phyloP scores from a whole-genome alignment of 345 rosid species.

The Brassica rapa region DNA sequence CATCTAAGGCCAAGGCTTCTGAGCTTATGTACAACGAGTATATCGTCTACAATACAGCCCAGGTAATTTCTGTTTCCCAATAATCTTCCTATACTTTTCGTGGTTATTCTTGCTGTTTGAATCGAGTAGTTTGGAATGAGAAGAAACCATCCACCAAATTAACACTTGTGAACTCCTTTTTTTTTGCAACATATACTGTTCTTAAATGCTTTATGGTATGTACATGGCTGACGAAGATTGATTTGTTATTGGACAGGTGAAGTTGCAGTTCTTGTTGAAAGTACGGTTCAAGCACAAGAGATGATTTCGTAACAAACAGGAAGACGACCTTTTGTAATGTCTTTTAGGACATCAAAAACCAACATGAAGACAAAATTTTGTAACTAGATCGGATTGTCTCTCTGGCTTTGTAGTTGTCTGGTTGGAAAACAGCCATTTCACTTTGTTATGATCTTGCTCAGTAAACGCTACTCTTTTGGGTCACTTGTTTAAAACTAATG shows the following conservation, averaged over 20 bases:
- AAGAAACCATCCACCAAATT: neutral
- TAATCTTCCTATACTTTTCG: neutral
- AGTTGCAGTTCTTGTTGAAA: slow-evolving; percentile 73
- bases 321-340: slow-evolving; percentile 17
- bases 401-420: slow-evolving; percentile 19
- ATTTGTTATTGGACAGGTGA: slow-evolving; percentile 53
- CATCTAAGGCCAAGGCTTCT: slow-evolving; percentile 68
- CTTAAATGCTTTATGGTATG: slow-evolving; percentile 4
- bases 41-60: slow-evolving; percentile 82
- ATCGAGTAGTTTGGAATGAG: slow-evolving; percentile 2
- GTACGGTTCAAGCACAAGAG: slow-evolving; percentile 64
- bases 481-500: slow-evolving; percentile 20
- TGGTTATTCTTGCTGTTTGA: slow-evolving; percentile 8
- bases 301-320: slow-evolving; percentile 36
- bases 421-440: slow-evolving; percentile 5
- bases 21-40: slow-evolving; percentile 96
- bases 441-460: neutral
- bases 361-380: slow-evolving; percentile 9
- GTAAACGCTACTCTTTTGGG: neutral
- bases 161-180: neutral
- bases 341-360: slow-evolving; percentile 9
- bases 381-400: neutral
- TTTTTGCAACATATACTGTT: neutral
- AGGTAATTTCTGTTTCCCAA: slow-evolving; percentile 51
- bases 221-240: slow-evolving; percentile 27